These are phyloP conservation scores for Toxicodendron radicans DNA, from an alignment of 345 rosid species.

Conservation along the genomic window DNA sequence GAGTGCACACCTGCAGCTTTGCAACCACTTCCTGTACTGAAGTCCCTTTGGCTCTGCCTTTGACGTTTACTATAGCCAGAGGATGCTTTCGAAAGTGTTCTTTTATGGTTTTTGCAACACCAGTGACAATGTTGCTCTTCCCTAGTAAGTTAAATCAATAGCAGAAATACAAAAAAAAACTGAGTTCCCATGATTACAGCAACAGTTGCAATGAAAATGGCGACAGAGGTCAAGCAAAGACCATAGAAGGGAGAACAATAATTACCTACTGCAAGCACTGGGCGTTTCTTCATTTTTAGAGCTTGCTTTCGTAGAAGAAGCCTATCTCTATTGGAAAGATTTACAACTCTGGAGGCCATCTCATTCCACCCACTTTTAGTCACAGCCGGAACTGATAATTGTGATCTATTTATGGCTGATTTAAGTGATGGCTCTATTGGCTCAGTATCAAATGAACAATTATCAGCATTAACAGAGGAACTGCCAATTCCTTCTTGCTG, in stretches of 20 bases:
- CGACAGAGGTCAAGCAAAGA: not conserved
- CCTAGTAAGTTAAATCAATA: constrained; percentile 36
- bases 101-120: constrained; percentile 72
- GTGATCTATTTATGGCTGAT: constrained; percentile 29
- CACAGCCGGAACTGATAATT: constrained; percentile 23
- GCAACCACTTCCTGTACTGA: constrained; percentile 82
- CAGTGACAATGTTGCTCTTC: constrained; percentile 75
- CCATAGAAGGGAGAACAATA: constrained; percentile 10
- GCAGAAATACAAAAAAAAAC: not conserved
- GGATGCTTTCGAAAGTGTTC: constrained; percentile 76
- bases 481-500: constrained; percentile 32
- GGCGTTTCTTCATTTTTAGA: constrained; percentile 79
- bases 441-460: constrained; percentile 22
- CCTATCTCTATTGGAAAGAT: constrained; percentile 81
- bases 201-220: not conserved
- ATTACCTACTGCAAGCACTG: constrained; percentile 82
- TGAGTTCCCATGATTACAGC: constrained; percentile 14
- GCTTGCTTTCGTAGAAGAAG: constrained; percentile 90
- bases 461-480: constrained; percentile 25
- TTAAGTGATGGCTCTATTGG: constrained; percentile 25
- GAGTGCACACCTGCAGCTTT: constrained; percentile 66
- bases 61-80: constrained; percentile 80
- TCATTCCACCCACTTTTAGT: constrained; percentile 26
- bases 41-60: constrained; percentile 95
- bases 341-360: constrained; percentile 30